Base-by-base conservation (phyloP, 2,329 filamentous ascomycete genomes). In the Akanthomyces dipterigenus region DNA sequence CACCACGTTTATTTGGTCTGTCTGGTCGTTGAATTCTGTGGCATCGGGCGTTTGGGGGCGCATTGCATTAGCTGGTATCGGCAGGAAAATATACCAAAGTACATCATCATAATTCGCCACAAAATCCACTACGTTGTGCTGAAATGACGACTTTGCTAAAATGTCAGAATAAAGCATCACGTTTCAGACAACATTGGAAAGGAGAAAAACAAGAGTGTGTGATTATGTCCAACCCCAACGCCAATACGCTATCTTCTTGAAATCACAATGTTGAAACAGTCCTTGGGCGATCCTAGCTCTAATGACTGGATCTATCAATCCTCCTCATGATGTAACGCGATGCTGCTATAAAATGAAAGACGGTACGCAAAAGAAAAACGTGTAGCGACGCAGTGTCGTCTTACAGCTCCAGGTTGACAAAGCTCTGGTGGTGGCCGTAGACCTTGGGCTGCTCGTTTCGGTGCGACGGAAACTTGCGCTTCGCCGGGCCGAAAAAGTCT, bases 401-500 rank as follows among this genome's bases (percentile, higher is more conserved):
- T n/a, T 60, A 60, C 31, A 60, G 54, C 46, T 62, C 60, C 16
- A 56, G 53, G 38, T 57, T 62, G 24, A 7, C 45, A 9, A 6
- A 38, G 45, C 26, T 38, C 36, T 38, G 7, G 1, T 22, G 34
- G 42, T 50, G 18, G 26, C 63, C 62, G 9, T 58, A 62, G 22
- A 38, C 43, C 18, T 31, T 51, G 12, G 64, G 55, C 43, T 67
- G 60, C 56, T 69, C 69, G 26, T 50, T 8, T 18, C 59, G 50
- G 14, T 61, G 59, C 3, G 69, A 62, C 36, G 55, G 51, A 51
- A 77, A 78, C 48, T 67, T 71, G 68, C 74, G 75, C 60, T 75
- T 75, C 60, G 72, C 70, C 0, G 81, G 81, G 3, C 88, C 86
- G 69, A 89, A 89, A 68, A 85, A 91, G 66, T 84, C 81, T 55